These are phyloP conservation scores for Cyclotella choctawhatcheeana DNA, from an alignment of 108 stramenopile species.

Conservation along the genomic window DNA sequence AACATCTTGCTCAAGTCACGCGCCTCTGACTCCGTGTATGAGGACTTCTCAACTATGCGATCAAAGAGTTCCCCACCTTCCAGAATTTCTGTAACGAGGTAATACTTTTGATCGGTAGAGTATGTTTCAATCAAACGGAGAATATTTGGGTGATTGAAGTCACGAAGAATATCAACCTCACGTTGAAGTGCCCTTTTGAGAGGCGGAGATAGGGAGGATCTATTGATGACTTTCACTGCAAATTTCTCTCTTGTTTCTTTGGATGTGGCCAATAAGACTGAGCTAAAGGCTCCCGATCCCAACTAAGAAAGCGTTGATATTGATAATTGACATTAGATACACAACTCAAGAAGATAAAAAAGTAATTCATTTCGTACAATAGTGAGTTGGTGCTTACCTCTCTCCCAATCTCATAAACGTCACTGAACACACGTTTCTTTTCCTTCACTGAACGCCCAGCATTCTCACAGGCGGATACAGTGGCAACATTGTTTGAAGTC, in stretches of 20 bases:
- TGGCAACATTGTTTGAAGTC: not conserved
- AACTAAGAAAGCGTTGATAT: not conserved
- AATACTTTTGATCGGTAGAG: slow-evolving; percentile 78
- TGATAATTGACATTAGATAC: no score
- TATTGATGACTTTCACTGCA: slow-evolving; percentile 82
- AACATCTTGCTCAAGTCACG: slow-evolving; percentile 73
- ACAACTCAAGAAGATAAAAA: no score
- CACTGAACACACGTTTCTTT: no score
- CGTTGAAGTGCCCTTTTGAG: slow-evolving; percentile 71
- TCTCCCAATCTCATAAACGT: slow-evolving; percentile 8
- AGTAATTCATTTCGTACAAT: no score
- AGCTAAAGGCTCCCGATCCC: slow-evolving; percentile 12
- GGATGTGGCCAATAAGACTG: slow-evolving; percentile 5
- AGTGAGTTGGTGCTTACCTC: slow-evolving; percentile 1
- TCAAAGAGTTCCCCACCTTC: slow-evolving; percentile 93
- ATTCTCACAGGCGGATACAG: no score
- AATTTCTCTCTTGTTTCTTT: slow-evolving; percentile 52
- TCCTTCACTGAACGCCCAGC: no score
- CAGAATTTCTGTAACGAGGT: slow-evolving; percentile 90
- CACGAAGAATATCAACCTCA: slow-evolving; percentile 65
- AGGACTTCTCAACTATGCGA: slow-evolving; percentile 86
- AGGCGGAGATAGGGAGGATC: slow-evolving; percentile 60
- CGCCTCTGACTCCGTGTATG: slow-evolving; percentile 89
- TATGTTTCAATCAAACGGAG: slow-evolving; percentile 89
- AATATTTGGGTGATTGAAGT: slow-evolving; percentile 72